phyloP scores from a whole-genome alignment of 345 rosid species.

The Eutrema heterophyllum region DNA sequence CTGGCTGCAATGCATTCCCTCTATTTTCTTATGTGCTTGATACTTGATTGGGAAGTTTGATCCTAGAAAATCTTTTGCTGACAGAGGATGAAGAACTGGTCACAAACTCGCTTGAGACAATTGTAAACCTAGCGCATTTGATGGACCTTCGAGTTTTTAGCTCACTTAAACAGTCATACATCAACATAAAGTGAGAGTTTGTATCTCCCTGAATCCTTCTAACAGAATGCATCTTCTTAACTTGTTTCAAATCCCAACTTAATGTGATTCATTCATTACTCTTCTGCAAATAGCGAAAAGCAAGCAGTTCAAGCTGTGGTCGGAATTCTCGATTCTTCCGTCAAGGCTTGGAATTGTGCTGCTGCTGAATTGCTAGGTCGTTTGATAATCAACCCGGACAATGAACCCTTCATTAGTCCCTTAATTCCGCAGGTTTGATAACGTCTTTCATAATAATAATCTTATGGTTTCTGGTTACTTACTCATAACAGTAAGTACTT shows the following conservation, averaged over 20 bases:
- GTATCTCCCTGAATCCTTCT: neutral
- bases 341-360: slow-evolving; percentile 94
- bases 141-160: slow-evolving; percentile 95
- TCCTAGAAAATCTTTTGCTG: slow-evolving; percentile 17
- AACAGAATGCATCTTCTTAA: neutral
- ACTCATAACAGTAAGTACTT: neutral
- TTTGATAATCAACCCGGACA: slow-evolving; percentile 93
- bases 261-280: slow-evolving; percentile 12
- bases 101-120: slow-evolving; percentile 86
- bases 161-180: slow-evolving; percentile 70
- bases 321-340: slow-evolving; percentile 70
- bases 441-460: neutral
- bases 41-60: neutral
- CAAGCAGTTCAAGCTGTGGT: slow-evolving; percentile 87
- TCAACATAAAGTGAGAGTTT: slow-evolving; percentile 70
- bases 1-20: neutral
- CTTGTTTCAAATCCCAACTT: slow-evolving; percentile 7
- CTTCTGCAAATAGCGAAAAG: slow-evolving; percentile 62
- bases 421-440: slow-evolving; percentile 67
- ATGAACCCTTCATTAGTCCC: slow-evolving; percentile 91
- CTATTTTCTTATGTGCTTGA: neutral
- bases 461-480: neutral
- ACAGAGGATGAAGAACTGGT: slow-evolving; percentile 98
- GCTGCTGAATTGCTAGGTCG: slow-evolving; percentile 94
- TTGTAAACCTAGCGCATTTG: slow-evolving; percentile 87